phyloP scores from a whole-genome alignment of 345 rosid species.

The Euphorbia tirucalli region DNA sequence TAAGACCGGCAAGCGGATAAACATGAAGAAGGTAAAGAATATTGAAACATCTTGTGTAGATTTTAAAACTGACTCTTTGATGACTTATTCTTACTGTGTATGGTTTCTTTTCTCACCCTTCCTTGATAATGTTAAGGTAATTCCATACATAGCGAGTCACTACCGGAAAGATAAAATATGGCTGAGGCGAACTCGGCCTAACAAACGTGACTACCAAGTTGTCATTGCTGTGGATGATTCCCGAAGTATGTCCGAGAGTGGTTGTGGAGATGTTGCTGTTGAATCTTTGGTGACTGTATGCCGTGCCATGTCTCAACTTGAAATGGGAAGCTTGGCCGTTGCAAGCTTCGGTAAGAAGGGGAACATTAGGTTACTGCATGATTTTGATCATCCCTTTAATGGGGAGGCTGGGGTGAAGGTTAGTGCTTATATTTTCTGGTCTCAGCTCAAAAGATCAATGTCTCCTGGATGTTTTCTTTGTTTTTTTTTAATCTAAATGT shows the following conservation, averaged over 20 bases:
- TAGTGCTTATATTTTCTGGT: conserved; percentile 16
- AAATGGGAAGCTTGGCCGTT: conserved; percentile 91
- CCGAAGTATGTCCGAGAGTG: conserved; percentile 82
- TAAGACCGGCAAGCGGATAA: conserved; percentile 90
- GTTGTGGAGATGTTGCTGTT: conserved; percentile 84
- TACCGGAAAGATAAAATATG: conserved; percentile 93
- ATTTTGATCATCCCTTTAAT: conserved; percentile 82
- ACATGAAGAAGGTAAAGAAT: conserved; percentile 78
- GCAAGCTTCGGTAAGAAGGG: conserved; percentile 89
- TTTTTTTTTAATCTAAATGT: neutral
- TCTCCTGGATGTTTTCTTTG: neutral
- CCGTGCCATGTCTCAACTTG: conserved; percentile 87
- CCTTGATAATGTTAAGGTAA: conserved; percentile 45
- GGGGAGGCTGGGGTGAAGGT: conserved; percentile 85
- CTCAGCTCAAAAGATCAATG: neutral
- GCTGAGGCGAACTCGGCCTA: conserved; percentile 92
- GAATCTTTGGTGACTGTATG: conserved; percentile 92
- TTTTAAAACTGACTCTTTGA: neutral
- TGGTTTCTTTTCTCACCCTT: neutral
- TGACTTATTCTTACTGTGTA: neutral
- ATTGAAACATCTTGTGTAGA: neutral
- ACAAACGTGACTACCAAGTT: conserved; percentile 94
- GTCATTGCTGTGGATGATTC: conserved; percentile 94
- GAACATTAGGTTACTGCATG: conserved; percentile 73
- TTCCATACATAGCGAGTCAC: conserved; percentile 93